Evolutionary conservation across 192 early-diverging fungal genomes (phyloP), one percentile per base, ranked within the genome.

Genomic region (Paraglomus occultum): DNA sequence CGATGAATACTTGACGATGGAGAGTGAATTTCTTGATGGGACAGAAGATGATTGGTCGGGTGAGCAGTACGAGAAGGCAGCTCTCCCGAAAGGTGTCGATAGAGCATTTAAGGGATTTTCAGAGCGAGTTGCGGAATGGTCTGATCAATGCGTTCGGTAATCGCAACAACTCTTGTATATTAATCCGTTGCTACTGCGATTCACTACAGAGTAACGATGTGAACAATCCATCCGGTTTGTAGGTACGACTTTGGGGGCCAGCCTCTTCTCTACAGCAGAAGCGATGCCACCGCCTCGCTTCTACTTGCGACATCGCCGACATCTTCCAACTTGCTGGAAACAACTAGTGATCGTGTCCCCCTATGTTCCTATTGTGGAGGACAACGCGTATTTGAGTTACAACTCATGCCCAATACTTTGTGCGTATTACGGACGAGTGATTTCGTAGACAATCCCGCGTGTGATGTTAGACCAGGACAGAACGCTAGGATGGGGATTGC

Each of bases 361-460:
- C 60, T 57, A 4, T 97, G 95, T 72, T 71, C 74, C 14, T 74
- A 74, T 22, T 97, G 95, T 71, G 75, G 77, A 7, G 84, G 78
- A 11, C 80, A 75, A 8, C 82, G 95, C 14, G 81, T 87, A 14
- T 97, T 94, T 79, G 95, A 97, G 75, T 90, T 91, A 67, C 95
- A 97, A 76, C 76, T 97, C 23, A 97, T 97, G 95, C 94, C 95
- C 0, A 88, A 89, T 61, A 71, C 91, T 31, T 74, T 97, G 49
- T 85, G 87, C 1, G 64, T 90, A 14, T 79, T 97, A 44, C 85
- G 87, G 15, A 87, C 88, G 7, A 84, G 87, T 15, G 75, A 81
- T 8, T 76, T 74, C 43, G 87, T 81, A 58, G 77, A 71, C 14
- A 42, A 77, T 52, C 64, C 79, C 50, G 71, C 57, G 53, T 78